Evolutionary conservation across 176 grass and related monocot species (phyloP).

Genomic region (Stipa capillata): DNA sequence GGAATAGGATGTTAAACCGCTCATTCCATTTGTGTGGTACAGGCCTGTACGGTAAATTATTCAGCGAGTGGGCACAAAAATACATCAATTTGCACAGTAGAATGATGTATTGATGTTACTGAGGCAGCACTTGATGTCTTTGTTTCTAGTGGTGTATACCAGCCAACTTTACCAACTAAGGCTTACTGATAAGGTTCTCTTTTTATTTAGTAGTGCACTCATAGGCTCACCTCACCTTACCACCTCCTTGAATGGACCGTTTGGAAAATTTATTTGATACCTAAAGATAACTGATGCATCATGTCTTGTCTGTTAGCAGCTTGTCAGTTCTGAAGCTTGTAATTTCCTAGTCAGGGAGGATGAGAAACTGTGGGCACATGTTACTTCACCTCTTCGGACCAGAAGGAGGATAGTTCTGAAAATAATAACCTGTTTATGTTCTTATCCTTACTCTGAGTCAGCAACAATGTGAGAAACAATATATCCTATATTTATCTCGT

Average conservation of each 20-base stretch:
- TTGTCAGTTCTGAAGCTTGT: constrained; percentile 11
- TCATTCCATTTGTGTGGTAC: neutral
- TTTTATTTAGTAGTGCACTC: neutral
- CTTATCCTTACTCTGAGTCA: constrained; percentile 16
- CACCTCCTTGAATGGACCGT: constrained; percentile 3
- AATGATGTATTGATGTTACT: neutral
- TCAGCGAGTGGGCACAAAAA: neutral
- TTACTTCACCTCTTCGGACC: neutral
- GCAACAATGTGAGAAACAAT: neutral
- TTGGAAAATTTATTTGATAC: neutral
- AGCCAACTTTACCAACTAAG: neutral
- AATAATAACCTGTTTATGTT: neutral
- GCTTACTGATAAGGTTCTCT: neutral
- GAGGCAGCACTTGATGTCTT: neutral
- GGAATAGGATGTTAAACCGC: neutral
- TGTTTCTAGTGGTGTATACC: neutral
- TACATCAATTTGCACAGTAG: neutral
- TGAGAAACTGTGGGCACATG: constrained; percentile 1
- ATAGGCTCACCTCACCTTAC: constrained; percentile 11
- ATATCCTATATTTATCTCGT: neutral
- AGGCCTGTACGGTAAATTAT: neutral
- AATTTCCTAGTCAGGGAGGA: neutral
- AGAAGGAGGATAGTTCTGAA: neutral
- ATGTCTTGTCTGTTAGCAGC: constrained; percentile 14
- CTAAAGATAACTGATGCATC: neutral